Evolutionary conservation across 495 filamentous ascomycete species (phyloP).

Genomic region (Aspergillus cristatus): DNA sequence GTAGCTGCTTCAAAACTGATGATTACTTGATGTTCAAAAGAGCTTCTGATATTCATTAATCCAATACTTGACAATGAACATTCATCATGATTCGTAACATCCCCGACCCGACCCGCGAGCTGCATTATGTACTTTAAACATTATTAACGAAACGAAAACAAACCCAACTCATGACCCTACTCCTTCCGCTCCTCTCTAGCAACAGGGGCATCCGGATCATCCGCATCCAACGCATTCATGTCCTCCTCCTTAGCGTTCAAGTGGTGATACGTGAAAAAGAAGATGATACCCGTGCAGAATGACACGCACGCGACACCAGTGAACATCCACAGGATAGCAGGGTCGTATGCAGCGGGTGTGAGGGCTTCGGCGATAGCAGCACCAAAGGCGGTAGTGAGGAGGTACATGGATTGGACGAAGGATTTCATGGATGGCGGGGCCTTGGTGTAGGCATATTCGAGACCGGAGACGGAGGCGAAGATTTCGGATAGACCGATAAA

Average conservation of each 20-base stretch:
- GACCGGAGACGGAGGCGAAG: constrained; percentile 59
- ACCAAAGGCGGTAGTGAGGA: constrained; percentile 65
- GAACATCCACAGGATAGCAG: constrained; percentile 63
- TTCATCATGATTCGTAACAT: no score
- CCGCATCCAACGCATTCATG: constrained; percentile 39
- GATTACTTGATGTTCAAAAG: no score
- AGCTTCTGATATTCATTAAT: no score
- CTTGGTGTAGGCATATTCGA: constrained; percentile 78
- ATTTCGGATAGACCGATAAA: constrained; percentile 68
- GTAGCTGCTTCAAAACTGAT: no score
- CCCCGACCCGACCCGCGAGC: no score
- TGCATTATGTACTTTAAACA: no score
- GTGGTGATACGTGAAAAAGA: constrained; percentile 35
- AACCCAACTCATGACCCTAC: no score
- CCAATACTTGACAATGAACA: no score
- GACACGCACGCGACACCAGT: constrained; percentile 44
- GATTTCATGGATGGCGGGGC: constrained; percentile 75
- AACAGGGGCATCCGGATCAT: constrained; percentile 18
- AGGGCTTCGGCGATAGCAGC: constrained; percentile 65
- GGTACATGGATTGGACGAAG: constrained; percentile 64
- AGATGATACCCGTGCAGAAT: constrained; percentile 34
- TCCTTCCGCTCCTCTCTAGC: no score
- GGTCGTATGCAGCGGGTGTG: constrained; percentile 58
- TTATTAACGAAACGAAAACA: no score
- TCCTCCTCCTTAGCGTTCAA: constrained; percentile 37